A percentile compares a stretch with the other conserved stretches of the same genome.
Evolutionary conservation across 257 asterid species (phyloP).

Genomic region (Gynochthodes officinalis): DNA sequence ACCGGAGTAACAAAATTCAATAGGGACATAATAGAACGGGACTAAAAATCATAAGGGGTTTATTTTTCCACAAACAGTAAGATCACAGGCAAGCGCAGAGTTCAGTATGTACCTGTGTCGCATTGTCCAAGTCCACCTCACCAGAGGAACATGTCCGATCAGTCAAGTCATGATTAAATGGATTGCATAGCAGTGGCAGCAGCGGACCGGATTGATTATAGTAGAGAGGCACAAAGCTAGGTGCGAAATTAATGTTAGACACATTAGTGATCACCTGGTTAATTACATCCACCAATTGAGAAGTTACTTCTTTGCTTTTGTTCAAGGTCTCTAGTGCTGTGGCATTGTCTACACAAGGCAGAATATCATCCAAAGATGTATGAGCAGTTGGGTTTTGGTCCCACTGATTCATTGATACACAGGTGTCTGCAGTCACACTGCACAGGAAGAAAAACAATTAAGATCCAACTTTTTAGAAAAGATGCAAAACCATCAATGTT

Average conservation of each 20-base stretch:
- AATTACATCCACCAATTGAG: constrained; percentile 55
- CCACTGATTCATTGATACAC: constrained; percentile 91
- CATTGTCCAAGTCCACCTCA: constrained; percentile 70
- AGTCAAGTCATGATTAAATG: constrained; percentile 57
- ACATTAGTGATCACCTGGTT: constrained; percentile 73
- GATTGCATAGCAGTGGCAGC: constrained; percentile 79
- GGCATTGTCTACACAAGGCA: constrained; percentile 75
- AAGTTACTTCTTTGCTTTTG: constrained; percentile 64
- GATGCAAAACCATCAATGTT: too few species aligned
- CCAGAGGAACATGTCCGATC: constrained; percentile 54
- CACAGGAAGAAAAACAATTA: constrained; percentile 11
- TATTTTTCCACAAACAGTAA: too few species aligned
- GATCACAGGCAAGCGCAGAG: too few species aligned
- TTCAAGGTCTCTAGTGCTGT: constrained; percentile 71
- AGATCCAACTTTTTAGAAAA: neutral
- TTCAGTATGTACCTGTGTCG: constrained; percentile 55
- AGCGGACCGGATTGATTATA: constrained; percentile 92
- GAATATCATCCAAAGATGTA: constrained; percentile 79
- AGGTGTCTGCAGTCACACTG: constrained; percentile 78
- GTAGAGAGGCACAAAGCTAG: constrained; percentile 60
- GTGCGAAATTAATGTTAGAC: constrained; percentile 79
- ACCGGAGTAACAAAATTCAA: too few species aligned
- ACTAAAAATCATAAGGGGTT: too few species aligned
- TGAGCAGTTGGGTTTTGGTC: constrained; percentile 70
- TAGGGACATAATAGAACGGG: too few species aligned